Evolutionary conservation across 352 stramenopile genomes (phyloP).

Genomic region (Phytophthora multivora): DNA sequence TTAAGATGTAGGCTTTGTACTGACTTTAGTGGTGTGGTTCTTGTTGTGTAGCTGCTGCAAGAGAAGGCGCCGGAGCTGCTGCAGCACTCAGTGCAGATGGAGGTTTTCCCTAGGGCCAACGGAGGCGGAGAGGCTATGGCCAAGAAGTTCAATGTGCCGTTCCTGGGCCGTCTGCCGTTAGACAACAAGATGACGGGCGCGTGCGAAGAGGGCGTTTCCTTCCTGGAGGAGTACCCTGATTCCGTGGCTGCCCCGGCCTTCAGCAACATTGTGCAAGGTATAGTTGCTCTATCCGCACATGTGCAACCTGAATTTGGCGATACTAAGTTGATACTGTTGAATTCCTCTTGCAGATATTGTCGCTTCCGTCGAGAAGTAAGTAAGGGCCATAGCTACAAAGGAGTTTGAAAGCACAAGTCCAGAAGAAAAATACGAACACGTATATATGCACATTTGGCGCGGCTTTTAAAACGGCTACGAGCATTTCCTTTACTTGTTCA

Average conservation of each 20-base stretch:
- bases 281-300: neutral
- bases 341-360: conserved; percentile 51
- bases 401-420: neutral
- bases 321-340: conserved; percentile 6
- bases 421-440: conserved; percentile 19
- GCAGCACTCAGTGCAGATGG: conserved; percentile 70
- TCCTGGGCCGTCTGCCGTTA: conserved; percentile 96
- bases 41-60: conserved; percentile 61
- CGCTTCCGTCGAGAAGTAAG: conserved; percentile 54
- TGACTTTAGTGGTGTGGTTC: conserved; percentile 2
- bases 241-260: conserved; percentile 78
- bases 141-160: conserved; percentile 95
- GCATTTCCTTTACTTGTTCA: conserved; percentile 26
- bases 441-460: conserved; percentile 36
- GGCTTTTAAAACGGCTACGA: conserved; percentile 12
- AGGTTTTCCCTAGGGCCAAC: conserved; percentile 91
- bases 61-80: conserved; percentile 88
- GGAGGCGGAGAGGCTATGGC: conserved; percentile 95
- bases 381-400: conserved; percentile 9
- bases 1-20: neutral
- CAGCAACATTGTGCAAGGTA: conserved; percentile 72
- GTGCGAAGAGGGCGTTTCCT: conserved; percentile 95
- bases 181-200: conserved; percentile 96
- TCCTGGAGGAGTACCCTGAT: conserved; percentile 89
- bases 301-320: neutral